phyloP scores from a whole-genome alignment of 2,329 filamentous ascomycete genomes.

The Magnaporthiopsis incrustans region DNA sequence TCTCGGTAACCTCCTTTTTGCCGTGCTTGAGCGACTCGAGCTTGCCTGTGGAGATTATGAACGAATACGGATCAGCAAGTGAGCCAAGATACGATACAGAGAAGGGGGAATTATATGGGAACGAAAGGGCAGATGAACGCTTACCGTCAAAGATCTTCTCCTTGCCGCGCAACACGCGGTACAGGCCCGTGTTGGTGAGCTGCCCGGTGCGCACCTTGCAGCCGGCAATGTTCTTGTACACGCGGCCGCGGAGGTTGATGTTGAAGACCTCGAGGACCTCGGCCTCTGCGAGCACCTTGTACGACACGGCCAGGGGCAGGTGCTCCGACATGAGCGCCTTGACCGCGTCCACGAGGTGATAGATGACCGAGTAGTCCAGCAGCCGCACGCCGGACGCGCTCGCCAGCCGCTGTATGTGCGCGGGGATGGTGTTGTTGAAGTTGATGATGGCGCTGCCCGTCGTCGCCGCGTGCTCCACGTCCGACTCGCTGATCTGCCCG shows the following conservation, averaged over 20 bases:
- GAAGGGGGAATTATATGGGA: conserved; percentile 2
- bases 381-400: conserved; percentile 65
- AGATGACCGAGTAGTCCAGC: conserved; percentile 81
- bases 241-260: conserved; percentile 68
- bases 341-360: conserved; percentile 68
- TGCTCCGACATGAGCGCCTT: conserved; percentile 59
- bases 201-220: conserved; percentile 79
- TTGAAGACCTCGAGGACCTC: conserved; percentile 77
- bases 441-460: conserved; percentile 72
- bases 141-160: conserved; percentile 75
- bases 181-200: conserved; percentile 54
- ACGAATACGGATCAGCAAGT: conserved; percentile 1
- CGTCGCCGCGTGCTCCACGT: conserved; percentile 77
- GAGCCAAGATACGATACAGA: conserved; percentile 3
- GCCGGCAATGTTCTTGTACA: conserved; percentile 71
- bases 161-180: conserved; percentile 63
- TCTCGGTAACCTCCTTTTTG: conserved; percentile 85
- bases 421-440: conserved; percentile 71
- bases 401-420: conserved; percentile 61
- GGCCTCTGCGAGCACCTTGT: conserved; percentile 76
- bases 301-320: conserved; percentile 57
- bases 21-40: conserved; percentile 79
- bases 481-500: conserved; percentile 74
- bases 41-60: conserved; percentile 44
- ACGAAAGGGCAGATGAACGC: conserved; percentile 14